Evolutionary conservation across 164 flowering plant genomes (phyloP).

Genomic region (Aristolochia fimbriata): DNA sequence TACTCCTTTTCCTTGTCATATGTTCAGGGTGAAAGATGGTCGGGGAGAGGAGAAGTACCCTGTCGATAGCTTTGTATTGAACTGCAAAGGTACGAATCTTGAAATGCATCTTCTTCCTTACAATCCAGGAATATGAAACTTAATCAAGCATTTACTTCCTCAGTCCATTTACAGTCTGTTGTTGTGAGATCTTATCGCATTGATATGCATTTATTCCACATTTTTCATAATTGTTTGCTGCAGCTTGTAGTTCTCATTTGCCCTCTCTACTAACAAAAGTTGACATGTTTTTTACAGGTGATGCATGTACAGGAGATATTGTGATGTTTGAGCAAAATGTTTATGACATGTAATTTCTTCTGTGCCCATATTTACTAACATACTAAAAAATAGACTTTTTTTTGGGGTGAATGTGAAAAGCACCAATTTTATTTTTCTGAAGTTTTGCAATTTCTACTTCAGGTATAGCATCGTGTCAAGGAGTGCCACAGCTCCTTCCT

Average conservation of each 20-base stretch:
- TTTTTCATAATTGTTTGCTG: not conserved
- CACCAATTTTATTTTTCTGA: not conserved
- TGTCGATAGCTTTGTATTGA: conserved; percentile 56
- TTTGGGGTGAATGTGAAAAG: not conserved
- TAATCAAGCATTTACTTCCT: not conserved
- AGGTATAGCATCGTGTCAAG: conserved; percentile 71
- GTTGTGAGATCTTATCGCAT: not conserved
- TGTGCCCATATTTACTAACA: no score
- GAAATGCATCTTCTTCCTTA: not conserved
- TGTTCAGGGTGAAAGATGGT: conserved; percentile 48
- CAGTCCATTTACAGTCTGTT: not conserved
- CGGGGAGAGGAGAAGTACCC: conserved; percentile 75
- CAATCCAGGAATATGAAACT: not conserved
- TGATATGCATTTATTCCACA: no score
- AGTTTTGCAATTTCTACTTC: conserved; percentile 5
- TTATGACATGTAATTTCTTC: conserved; percentile 58
- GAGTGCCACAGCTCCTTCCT: conserved; percentile 66
- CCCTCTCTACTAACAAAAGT: not conserved
- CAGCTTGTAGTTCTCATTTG: not conserved
- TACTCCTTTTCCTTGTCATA: not conserved
- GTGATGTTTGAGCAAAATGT: conserved; percentile 87
- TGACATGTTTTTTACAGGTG: conserved; percentile 36
- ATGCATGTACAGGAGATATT: conserved; percentile 82
- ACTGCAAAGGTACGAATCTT: conserved; percentile 57
- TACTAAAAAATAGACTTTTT: no score